Percentiles rank a stretch among this genome's conserved stretches.
Conservation (phyloP, 2,329 filamentous ascomycete genomes). For the Endocalyx cinctus region DNA sequence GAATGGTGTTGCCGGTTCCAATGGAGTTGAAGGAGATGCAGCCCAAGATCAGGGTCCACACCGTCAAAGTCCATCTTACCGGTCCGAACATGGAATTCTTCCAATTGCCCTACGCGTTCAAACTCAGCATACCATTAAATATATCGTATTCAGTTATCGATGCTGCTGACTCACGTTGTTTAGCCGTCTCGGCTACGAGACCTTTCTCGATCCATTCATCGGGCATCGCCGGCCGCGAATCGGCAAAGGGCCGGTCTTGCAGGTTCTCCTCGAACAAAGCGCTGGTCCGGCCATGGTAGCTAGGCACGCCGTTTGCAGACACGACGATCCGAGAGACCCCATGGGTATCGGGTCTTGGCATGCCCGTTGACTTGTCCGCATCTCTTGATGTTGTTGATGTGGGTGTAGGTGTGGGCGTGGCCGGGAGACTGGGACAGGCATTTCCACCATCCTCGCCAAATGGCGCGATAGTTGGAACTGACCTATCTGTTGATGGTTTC, state of each 20-base stretch:
- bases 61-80: slow-evolving; percentile 52
- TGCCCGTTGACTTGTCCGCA: slow-evolving; percentile 18
- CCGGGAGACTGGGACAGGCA: too few relatives aligned
- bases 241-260: slow-evolving; percentile 11
- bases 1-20: slow-evolving; percentile 51
- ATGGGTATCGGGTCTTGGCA: slow-evolving; percentile 11
- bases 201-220: slow-evolving; percentile 39
- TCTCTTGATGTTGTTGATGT: not conserved
- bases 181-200: slow-evolving; percentile 42
- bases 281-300: slow-evolving; percentile 46
- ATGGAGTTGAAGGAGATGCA: slow-evolving; percentile 46
- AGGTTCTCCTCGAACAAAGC: slow-evolving; percentile 39
- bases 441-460: not conserved
- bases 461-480: not conserved
- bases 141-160: not conserved
- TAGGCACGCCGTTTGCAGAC: slow-evolving; percentile 35
- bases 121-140: not conserved
- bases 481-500: not conserved
- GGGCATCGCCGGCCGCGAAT: slow-evolving; percentile 21
- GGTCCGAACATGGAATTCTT: slow-evolving; percentile 40
- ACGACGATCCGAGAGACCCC: slow-evolving; percentile 33
- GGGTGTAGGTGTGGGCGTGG: not conserved
- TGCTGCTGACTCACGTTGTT: slow-evolving; percentile 38
- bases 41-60: slow-evolving; percentile 45
- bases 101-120: slow-evolving; percentile 33